Conservation (phyloP, 306 rosid species). For the Parietaria judaica region DNA sequence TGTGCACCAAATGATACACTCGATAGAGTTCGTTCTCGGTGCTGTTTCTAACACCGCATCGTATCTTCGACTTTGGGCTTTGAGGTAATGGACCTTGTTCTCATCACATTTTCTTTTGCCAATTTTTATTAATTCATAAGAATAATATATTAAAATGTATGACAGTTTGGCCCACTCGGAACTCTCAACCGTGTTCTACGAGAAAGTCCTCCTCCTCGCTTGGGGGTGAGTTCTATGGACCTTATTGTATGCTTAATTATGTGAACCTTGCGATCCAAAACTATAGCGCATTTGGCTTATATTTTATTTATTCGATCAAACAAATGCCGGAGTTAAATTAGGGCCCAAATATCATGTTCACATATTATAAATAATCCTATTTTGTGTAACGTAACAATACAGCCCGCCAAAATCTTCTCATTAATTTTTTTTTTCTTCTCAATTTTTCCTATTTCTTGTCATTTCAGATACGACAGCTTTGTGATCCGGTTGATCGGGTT, state of each 20-base stretch:
- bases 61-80: slow-evolving; percentile 99
- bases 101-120: slow-evolving; percentile 19
- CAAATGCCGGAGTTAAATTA: no score
- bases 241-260: no score
- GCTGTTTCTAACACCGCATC: slow-evolving; percentile 99
- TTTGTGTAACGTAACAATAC: background rate
- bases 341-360: background rate
- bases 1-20: slow-evolving; percentile 98
- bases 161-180: slow-evolving; percentile 99
- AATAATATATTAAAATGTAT: slow-evolving; percentile 20
- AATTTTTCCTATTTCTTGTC: slow-evolving; percentile 19
- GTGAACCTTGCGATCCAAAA: no score
- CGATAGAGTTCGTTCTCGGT: slow-evolving; percentile 95
- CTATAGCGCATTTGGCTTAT: no score
- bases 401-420: no score
- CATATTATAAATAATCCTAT: background rate
- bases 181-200: slow-evolving; percentile 93
- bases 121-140: background rate
- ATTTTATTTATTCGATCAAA: no score
- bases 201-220: slow-evolving; percentile 92
- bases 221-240: slow-evolving; percentile 75
- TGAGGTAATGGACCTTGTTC: slow-evolving; percentile 47
- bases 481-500: slow-evolving; percentile 72
- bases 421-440: slow-evolving; percentile 5
- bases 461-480: slow-evolving; percentile 77